Conservation (phyloP, 768 basidiomycete species). For the Leccinum longicurvipes region DNA sequence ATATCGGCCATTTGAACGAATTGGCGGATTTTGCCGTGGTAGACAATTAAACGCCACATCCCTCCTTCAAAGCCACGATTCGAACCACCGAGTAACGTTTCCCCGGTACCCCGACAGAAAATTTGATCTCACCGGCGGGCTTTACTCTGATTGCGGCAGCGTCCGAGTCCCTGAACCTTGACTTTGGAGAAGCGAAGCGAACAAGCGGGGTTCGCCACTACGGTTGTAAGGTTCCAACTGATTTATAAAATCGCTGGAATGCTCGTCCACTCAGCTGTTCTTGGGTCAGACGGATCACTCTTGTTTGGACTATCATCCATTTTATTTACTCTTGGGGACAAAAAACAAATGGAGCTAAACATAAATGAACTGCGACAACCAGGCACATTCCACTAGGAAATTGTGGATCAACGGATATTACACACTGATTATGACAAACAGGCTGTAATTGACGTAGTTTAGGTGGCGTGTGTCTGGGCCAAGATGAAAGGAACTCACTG, state of each 20-base stretch:
- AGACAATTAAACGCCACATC: constrained; percentile 25
- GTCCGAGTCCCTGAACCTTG: constrained; percentile 1
- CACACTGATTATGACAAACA: constrained; percentile 11
- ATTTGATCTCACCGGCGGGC: neutral
- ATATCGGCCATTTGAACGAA: neutral
- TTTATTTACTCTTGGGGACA: neutral
- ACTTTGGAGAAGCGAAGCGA: constrained; percentile 2
- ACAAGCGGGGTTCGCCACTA: neutral
- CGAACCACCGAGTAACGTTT: neutral
- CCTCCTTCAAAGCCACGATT: constrained; percentile 7
- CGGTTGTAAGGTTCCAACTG: neutral
- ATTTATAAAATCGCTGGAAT: neutral
- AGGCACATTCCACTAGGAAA: constrained; percentile 1
- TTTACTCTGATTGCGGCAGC: constrained; percentile 1
- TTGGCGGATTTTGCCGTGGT: neutral
- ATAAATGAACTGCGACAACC: constrained; percentile 15
- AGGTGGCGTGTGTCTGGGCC: constrained; percentile 8
- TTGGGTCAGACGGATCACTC: neutral
- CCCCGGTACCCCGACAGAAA: neutral
- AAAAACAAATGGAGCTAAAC: neutral
- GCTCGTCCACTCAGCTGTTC: neutral
- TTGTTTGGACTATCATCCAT: neutral
- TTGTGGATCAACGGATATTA: constrained; percentile 28
- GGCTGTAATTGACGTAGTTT: constrained; percentile 19
- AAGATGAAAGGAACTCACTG: constrained; percentile 16